Base-by-base conservation (phyloP, 1,284 basidiomycete species). In the Abortiporus biennis region DNA sequence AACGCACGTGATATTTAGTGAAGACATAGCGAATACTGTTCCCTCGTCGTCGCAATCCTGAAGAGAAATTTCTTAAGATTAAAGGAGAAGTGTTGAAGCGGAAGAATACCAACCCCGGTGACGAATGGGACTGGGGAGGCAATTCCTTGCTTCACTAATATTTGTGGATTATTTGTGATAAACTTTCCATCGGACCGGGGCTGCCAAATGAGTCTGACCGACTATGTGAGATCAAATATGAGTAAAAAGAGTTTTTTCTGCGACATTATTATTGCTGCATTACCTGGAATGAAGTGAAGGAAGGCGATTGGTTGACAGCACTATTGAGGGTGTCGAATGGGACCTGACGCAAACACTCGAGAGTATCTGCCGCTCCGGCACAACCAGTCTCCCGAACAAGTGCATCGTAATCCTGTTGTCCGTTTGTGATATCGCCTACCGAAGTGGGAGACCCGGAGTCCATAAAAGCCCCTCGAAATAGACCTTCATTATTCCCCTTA, bases 341-440 rank as follows among this genome's bases (percentile, higher is more conserved):
- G 1, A 62, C 60, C 12, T 45, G 46, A 19, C 67, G 62, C 38
- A 74, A 55, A 42, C 71, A 74, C 20, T 58, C 45, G 23, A 73
- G 50, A 0, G 67, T 64, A 49, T 70, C 63, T 0, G 39, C 35
- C 0, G 58, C 44, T 5, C 44, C 48, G 0, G 53, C 37, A 47
- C 67, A 68, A 1, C 58, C 57, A 0, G 57, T 49, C 31, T 51
- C 36, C 3, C 42, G 19, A 1, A 69, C 52, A 8, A 68, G 27
- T 9, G 41, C 42, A 40, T 67, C 59, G 34, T 54, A 65, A 39
- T 55, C 52, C 13, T 20, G 30, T 24, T 67, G 64, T 11, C 52
- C 54, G 11, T 49, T 22, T 6, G 51, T 46, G 25, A 58, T 56
- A 29, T 58, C 53, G n/a, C 56, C 56, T 3, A 54, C 44, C 4